phyloP scores from a whole-genome alignment of 2,329 filamentous ascomycete species.

The Alternaria sp. region DNA sequence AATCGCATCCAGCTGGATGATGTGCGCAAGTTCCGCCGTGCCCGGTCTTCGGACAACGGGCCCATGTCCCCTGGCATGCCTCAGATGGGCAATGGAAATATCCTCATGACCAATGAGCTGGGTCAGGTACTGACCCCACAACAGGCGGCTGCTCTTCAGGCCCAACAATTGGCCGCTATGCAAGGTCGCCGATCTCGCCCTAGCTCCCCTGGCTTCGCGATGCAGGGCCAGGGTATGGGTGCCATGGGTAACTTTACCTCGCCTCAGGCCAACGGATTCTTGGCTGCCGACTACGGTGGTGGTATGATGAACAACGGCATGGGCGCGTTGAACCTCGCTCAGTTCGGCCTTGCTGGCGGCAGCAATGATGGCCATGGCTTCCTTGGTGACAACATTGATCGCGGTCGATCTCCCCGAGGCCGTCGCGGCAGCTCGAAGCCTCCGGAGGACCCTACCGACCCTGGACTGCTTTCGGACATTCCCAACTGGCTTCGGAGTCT shows the following conservation, averaged over 20 bases:
- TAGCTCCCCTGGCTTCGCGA: constrained; percentile 84
- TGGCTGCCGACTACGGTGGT: constrained; percentile 83
- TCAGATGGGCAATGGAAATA: constrained; percentile 72
- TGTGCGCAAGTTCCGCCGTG: constrained; percentile 92
- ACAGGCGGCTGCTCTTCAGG: constrained; percentile 61
- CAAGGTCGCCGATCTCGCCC: constrained; percentile 86
- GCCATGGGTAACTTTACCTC: constrained; percentile 75
- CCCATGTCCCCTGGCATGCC: constrained; percentile 72
- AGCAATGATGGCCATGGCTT: constrained; percentile 74
- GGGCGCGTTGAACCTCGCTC: constrained; percentile 73
- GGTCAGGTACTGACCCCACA: constrained; percentile 80
- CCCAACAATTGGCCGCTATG: constrained; percentile 83
- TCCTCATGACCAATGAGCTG: constrained; percentile 94
- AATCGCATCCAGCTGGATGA: constrained; percentile 97
- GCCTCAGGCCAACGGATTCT: constrained; percentile 92
- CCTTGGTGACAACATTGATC: constrained; percentile 89
- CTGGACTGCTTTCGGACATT: constrained; percentile 88
- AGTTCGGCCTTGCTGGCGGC: constrained; percentile 64
- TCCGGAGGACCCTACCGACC: constrained; percentile 95
- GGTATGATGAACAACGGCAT: constrained; percentile 77
- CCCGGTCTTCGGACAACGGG: constrained; percentile 83
- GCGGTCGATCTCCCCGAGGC: constrained; percentile 90
- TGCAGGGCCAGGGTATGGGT: constrained; percentile 71
- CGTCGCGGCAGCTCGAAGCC: constrained; percentile 95
- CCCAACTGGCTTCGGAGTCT: constrained; percentile 94